phyloP scores from a whole-genome alignment of 1,284 basidiomycete genomes.

The Mycena citricolor region DNA sequence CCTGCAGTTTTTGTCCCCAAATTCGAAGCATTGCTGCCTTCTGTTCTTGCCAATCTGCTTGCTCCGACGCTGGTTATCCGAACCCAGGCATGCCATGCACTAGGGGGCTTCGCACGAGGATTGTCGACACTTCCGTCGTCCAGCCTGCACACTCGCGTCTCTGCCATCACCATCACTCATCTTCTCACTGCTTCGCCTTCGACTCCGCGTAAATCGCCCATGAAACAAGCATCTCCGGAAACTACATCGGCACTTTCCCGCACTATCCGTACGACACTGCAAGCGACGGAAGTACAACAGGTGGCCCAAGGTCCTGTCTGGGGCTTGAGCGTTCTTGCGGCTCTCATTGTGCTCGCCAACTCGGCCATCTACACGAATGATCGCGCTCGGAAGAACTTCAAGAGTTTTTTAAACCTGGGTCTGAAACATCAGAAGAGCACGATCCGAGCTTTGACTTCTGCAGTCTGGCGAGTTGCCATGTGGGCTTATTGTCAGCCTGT shows the following conservation, averaged over 20 bases:
- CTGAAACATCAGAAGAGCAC: slow-evolving; percentile 60
- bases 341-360: slow-evolving; percentile 61
- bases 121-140: slow-evolving; percentile 47
- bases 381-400: slow-evolving; percentile 47
- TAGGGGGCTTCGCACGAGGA: slow-evolving; percentile 64
- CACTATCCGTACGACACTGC: slow-evolving; percentile 54
- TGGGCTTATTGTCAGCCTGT: slow-evolving; percentile 66
- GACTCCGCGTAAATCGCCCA: slow-evolving; percentile 27
- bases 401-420: slow-evolving; percentile 50
- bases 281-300: slow-evolving; percentile 50
- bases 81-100: slow-evolving; percentile 67
- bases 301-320: slow-evolving; percentile 73
- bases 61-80: slow-evolving; percentile 61
- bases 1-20: slow-evolving; percentile 63
- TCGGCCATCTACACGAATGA: slow-evolving; percentile 48
- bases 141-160: slow-evolving; percentile 49
- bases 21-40: slow-evolving; percentile 59
- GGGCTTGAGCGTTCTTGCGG: slow-evolving; percentile 63
- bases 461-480: slow-evolving; percentile 61
- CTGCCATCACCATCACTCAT: slow-evolving; percentile 45
- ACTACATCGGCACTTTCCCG: slow-evolving; percentile 19
- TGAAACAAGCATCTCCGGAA: slow-evolving; percentile 19
- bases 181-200: slow-evolving; percentile 39
- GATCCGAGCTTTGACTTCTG: slow-evolving; percentile 55
- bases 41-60: slow-evolving; percentile 60